Evolutionary conservation across 2,329 filamentous ascomycete species (phyloP), one percentile per base, ranked within the genome.

Genomic region (Calonectria montana): DNA sequence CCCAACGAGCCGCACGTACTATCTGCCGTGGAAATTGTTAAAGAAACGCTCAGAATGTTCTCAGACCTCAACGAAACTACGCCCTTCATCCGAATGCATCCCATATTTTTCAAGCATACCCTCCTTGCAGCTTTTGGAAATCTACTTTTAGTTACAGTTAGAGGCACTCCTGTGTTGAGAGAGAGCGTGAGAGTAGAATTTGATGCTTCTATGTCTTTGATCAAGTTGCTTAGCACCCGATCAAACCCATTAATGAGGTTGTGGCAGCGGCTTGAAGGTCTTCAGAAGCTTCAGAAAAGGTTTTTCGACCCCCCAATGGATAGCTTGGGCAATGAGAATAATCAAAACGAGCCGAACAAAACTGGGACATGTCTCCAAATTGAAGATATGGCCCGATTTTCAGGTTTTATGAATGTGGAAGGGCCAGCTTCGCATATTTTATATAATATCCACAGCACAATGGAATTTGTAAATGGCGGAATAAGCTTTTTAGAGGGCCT

Each of bases 51-150:
- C 1, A 57, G 37, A 7, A 45, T 25, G 35, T 35, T 69, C 25
- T 16, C 35, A 9, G 57, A 64, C 13, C 39, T 69, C 12, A 69
- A 69, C 10, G 66, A 63, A 3, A 55, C 16, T 1, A 69, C 66
- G 3, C 25, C 45, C 8, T 55, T 41, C 8, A 63, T 69, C 16
- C 23, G 39, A 27, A 63, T 27, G 27, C 37, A 45, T 18, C 41
- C 55, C 7, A 43, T 69, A 27, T 69, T 69, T 7, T 69, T 69
- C 35, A 69, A 69, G 45, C 45, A 69, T 10, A 12, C 27, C 4
- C 35, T 69, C 4, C 47, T 69, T 0, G 23, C 57, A 6, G 57
- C 66, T 1, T 69, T 69, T 41, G 66, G 66, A 2, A 69, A 69
- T 18, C 37, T 69, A 2, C n/a, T 69, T 5, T 47, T 69, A n/a